phyloP scores from a whole-genome alignment of 164 flowering plant species.

The Annona squamosa region DNA sequence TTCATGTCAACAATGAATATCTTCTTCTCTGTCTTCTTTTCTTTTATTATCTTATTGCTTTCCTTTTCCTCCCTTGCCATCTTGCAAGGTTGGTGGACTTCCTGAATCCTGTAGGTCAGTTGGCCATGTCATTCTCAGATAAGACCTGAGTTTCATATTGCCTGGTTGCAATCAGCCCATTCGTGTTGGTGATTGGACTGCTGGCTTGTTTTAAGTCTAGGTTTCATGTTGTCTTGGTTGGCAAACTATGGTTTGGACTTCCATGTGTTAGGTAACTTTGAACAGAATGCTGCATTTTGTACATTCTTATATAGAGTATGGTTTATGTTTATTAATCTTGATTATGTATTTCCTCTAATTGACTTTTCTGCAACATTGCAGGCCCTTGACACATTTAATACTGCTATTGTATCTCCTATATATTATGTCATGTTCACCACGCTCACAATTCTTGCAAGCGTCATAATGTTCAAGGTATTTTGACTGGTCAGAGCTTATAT shows the following conservation, averaged over 20 bases:
- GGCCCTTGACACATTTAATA: constrained; percentile 89
- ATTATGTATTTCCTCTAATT: not conserved
- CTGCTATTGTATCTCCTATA: constrained; percentile 83
- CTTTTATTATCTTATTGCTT: not conserved
- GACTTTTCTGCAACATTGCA: constrained; percentile 26
- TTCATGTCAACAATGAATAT: not conserved
- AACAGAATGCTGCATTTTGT: not conserved
- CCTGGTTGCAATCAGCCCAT: too few relatives aligned
- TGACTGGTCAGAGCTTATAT: not conserved
- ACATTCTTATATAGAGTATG: not conserved
- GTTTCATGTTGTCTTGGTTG: not conserved
- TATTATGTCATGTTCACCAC: constrained; percentile 89
- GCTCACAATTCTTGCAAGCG: constrained; percentile 84
- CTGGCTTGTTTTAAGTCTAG: too few relatives aligned
- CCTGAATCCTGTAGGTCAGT: not conserved
- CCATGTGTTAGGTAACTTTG: too few relatives aligned
- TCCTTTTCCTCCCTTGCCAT: not conserved
- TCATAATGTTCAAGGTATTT: constrained; percentile 85
- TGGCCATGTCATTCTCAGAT: too few relatives aligned
- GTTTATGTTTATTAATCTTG: not conserved
- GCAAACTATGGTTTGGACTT: not conserved
- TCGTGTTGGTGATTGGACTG: too few relatives aligned
- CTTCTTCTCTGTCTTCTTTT: not conserved
- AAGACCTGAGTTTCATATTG: too few relatives aligned
- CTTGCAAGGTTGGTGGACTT: not conserved